These are phyloP conservation scores for Cunninghamia lanceolata DNA, from an alignment of 75 land plant genomes.

Conservation along the genomic window DNA sequence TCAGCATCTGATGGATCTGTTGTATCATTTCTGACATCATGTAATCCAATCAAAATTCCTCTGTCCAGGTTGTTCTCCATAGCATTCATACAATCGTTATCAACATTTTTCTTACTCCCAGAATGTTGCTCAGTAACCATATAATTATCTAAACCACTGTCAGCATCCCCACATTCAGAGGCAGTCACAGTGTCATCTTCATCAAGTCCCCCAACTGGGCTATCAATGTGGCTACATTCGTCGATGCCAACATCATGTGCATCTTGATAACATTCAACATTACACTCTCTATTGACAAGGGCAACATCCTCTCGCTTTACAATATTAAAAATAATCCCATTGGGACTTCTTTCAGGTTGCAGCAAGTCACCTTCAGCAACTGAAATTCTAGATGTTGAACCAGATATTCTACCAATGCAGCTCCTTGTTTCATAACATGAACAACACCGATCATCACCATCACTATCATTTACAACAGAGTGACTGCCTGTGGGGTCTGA, in stretches of 20 bases:
- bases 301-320: conserved; percentile 50
- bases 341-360: conserved; percentile 55
- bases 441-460: conserved; percentile 6
- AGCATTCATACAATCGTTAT: neutral
- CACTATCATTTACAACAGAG: conserved; percentile 11
- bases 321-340: conserved; percentile 63
- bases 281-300: conserved; percentile 13
- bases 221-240: conserved; percentile 42
- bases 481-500: conserved; percentile 41
- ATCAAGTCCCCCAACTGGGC: conserved; percentile 25
- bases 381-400: conserved; percentile 34
- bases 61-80: neutral
- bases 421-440: conserved; percentile 17
- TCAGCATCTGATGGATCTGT: neutral
- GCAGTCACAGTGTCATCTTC: conserved; percentile 26
- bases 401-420: conserved; percentile 16
- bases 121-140: neutral
- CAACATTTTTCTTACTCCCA: neutral
- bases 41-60: neutral
- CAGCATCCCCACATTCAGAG: conserved; percentile 31
- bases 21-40: neutral
- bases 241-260: conserved; percentile 5
- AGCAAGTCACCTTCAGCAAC: conserved; percentile 68
- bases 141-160: conserved; percentile 15
- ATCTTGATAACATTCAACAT: conserved; percentile 10